A percentile compares a stretch with the other conserved stretches of the same genome.
These are phyloP conservation scores for Vaccinium corymbosum DNA, from an alignment of 148 eudicot genomes.

Conservation along the genomic window DNA sequence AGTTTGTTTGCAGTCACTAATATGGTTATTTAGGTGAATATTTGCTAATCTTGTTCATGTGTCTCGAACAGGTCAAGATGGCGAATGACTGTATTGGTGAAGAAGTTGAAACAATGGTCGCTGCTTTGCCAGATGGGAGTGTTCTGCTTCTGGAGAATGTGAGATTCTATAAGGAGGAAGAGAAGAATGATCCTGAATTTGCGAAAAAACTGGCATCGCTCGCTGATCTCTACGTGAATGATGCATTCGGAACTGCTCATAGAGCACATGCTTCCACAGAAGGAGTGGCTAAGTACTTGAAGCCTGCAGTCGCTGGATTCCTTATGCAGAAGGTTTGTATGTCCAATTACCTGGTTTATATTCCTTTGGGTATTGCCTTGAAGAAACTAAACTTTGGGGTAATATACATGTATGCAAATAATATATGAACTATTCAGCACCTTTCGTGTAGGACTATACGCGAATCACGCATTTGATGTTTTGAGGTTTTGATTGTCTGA, in stretches of 20 bases:
- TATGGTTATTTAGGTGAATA: not conserved
- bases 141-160: constrained; percentile 82
- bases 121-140: constrained; percentile 69
- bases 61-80: constrained; percentile 52
- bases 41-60: not conserved
- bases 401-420: not conserved
- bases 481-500: not conserved
- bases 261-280: constrained; percentile 84
- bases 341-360: not conserved
- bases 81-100: constrained; percentile 75
- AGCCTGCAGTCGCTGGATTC: constrained; percentile 83
- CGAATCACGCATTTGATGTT: not conserved
- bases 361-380: not conserved
- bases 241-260: constrained; percentile 84
- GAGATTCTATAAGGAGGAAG: constrained; percentile 88
- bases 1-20: not conserved
- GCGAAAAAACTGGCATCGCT: constrained; percentile 78
- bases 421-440: not conserved
- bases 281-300: constrained; percentile 77
- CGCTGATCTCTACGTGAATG: constrained; percentile 89
- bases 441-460: not conserved
- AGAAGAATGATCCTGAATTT: constrained; percentile 85
- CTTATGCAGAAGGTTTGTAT: constrained; percentile 75
- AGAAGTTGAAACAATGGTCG: constrained; percentile 73
- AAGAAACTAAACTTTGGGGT: not conserved